Conservation (phyloP, 495 filamentous ascomycete genomes). For the Neurospora sp. region DNA sequence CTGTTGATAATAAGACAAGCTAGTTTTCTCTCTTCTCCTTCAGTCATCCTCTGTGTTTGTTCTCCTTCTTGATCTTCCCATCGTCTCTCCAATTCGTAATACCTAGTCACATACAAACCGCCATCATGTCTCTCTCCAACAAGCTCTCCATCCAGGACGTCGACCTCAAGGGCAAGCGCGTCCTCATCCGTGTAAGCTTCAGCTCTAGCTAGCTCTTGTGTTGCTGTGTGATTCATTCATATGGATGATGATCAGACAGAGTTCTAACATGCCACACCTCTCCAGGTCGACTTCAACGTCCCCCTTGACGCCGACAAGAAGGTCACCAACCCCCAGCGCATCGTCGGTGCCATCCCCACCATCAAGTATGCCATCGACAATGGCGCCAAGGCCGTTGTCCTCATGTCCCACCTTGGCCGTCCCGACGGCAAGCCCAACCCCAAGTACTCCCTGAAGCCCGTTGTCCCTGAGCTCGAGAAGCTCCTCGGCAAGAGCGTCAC, state of each 20-base stretch:
- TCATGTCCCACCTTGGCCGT: conserved; percentile 98
- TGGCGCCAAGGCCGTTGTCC: conserved; percentile 86
- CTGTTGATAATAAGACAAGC: not conserved
- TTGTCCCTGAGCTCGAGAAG: conserved; percentile 86
- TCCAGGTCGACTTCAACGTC: conserved; percentile 98
- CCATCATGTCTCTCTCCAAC: conserved; percentile 91
- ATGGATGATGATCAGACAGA: not conserved
- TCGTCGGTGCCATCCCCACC: conserved; percentile 91
- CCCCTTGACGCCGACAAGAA: conserved; percentile 84
- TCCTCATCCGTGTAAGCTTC: conserved; percentile 78
- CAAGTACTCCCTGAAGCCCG: conserved; percentile 92
- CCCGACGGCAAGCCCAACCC: conserved; percentile 80
- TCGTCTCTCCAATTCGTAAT: not conserved
- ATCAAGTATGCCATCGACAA: conserved; percentile 96
- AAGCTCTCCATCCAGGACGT: conserved; percentile 95
- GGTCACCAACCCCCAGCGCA: conserved; percentile 97
- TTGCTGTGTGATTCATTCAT: not conserved
- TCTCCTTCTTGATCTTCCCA: not conserved
- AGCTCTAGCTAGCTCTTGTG: not conserved
- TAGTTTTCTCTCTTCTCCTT: not conserved
- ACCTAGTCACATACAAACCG: not conserved
- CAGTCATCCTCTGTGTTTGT: not conserved
- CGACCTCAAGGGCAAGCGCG: conserved; percentile 95
- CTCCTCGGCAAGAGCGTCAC: conserved; percentile 72
- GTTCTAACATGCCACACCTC: conserved; percentile 9